These are phyloP conservation scores for Coemansia sp. DNA, from an alignment of 192 early-diverging fungal genomes.

Conservation along the genomic window DNA sequence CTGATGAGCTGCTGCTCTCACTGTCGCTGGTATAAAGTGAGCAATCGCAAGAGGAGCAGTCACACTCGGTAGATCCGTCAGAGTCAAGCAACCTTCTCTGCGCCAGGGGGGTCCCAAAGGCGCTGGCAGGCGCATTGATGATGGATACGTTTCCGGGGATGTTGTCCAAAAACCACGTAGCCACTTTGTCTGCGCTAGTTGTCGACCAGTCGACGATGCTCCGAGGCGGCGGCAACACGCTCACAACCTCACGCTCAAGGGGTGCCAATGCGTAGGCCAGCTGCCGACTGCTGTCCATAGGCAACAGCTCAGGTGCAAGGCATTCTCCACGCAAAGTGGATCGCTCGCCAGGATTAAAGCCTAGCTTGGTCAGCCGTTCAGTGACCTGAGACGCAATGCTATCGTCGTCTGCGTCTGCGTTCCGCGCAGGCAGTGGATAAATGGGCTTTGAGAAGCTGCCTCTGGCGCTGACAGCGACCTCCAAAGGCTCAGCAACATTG, in stretches of 20 bases:
- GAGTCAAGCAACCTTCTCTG: conserved; percentile 19
- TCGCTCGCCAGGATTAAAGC: not conserved
- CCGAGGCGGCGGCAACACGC: conserved; percentile 36
- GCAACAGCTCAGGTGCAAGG: not conserved
- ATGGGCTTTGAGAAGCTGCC: conserved; percentile 37
- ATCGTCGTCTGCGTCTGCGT: conserved; percentile 13
- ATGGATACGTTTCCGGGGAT: conserved; percentile 48
- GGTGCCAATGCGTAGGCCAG: conserved; percentile 1
- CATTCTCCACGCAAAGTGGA: not conserved
- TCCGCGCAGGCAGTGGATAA: conserved; percentile 1
- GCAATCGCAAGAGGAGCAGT: conserved; percentile 43
- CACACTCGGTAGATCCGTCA: conserved; percentile 23
- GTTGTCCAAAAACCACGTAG: conserved; percentile 54
- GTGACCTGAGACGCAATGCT: conserved; percentile 49
- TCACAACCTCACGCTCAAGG: conserved; percentile 15
- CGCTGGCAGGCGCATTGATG: conserved; percentile 24
- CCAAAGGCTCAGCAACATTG: conserved; percentile 26
- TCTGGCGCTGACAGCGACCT: conserved; percentile 26
- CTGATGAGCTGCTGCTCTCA: conserved; percentile 7
- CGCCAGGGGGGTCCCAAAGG: conserved; percentile 33
- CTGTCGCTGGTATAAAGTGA: conserved; percentile 23
- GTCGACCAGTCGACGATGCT: conserved; percentile 48
- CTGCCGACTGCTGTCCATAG: not conserved
- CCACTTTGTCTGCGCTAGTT: conserved; percentile 41
- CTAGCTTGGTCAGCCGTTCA: conserved; percentile 35